Base-by-base conservation (phyloP, 768 basidiomycete genomes). In the Lactarius deliciosus region DNA sequence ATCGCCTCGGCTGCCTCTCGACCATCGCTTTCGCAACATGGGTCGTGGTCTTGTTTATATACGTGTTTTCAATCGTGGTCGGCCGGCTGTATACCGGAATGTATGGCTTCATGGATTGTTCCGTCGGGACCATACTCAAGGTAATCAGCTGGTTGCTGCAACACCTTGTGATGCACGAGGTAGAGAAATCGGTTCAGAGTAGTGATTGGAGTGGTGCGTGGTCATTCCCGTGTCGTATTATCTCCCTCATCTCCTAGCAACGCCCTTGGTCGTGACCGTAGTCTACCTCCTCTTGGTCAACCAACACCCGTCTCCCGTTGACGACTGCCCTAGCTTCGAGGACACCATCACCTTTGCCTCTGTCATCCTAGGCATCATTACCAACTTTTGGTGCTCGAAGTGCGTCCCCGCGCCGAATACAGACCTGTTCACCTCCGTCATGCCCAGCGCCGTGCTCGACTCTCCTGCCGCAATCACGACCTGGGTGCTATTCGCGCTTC, bases 271-370 rank as follows among this genome's bases (percentile, higher is more conserved):
- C 11, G 75, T 86, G 53, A 80, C 89, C 34, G 82, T 87, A 0
- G 68, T 90, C 22, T 86, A 84, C 28, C 28, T 30, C 16, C 78
- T 91, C 7, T 77, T 90, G 25, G 88, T 96, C n/a, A 89, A 94
- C 73, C 86, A 91, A 68, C 94, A 96, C 73, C 94, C 96, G 0
- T 90, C 96, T 70, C 96, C 96, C 0, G 91, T 96, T 10, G 28
- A 30, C 28, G 96, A 96, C 72, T 98, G 96, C 71, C 96, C 96
- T 2, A 98, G 96, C 77, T 99, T 97, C 76, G 96, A 97, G 74
- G 96, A 98, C 73, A 92, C 96, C 3, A 96, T 98, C 60, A 94
- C 96, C 0, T 90, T 95, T 69, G 78, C 91, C n/a, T 89, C 91
- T 30, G 94, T 94, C 50, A 81, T 92, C n/a, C 79, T 90, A 30